phyloP scores from a whole-genome alignment of 2,329 filamentous ascomycete species.

The Sporothrix euskadiensis region DNA sequence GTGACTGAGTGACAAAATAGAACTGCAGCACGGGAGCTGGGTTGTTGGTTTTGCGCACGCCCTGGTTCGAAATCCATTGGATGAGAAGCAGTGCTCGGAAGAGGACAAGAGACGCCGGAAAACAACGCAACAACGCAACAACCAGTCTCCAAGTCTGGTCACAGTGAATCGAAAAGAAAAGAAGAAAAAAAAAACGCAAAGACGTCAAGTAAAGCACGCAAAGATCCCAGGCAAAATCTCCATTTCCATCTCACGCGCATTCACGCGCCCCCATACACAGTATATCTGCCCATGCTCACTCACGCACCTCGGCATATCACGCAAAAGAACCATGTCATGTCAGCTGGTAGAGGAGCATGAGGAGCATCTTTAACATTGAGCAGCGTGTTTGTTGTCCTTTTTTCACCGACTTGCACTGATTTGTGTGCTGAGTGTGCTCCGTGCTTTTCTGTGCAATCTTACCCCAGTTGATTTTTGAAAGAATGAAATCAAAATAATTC shows the following conservation, averaged over 20 bases:
- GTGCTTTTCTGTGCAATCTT: slow-evolving; percentile 8
- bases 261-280: neutral
- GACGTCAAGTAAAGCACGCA: slow-evolving; percentile 10
- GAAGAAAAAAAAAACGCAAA: neutral
- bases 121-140: slow-evolving; percentile 5
- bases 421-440: slow-evolving; percentile 8
- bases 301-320: neutral
- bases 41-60: slow-evolving; percentile 4
- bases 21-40: neutral
- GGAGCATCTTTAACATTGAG: neutral
- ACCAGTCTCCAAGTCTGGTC: neutral
- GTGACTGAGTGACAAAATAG: neutral
- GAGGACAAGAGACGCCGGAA: neutral
- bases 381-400: neutral
- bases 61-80: slow-evolving; percentile 12
- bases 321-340: neutral
- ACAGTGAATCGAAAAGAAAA: neutral
- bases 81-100: slow-evolving; percentile 1
- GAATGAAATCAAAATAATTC: neutral
- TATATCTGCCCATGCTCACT: slow-evolving; percentile 6
- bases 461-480: neutral
- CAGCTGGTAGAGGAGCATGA: neutral
- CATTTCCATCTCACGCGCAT: neutral
- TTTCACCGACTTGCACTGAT: neutral
- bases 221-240: neutral